These are phyloP conservation scores for Suhomyces kunorum DNA, from an alignment of 1,139 yeast species.

Conservation along the genomic window DNA sequence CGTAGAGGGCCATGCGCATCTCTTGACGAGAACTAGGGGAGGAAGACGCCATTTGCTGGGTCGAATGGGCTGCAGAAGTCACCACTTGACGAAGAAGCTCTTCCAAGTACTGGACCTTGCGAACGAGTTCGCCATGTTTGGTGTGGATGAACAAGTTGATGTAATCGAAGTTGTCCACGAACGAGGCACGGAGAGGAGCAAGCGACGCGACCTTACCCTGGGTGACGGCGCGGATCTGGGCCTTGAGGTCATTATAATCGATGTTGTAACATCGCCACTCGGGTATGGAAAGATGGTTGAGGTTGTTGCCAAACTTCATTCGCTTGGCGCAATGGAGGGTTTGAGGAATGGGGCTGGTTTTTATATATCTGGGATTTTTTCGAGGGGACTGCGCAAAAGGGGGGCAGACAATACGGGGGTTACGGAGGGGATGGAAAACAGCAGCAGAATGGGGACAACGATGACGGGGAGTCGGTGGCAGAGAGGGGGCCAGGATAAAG, in stretches of 20 bases:
- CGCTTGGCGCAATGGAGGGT: conserved; percentile 1
- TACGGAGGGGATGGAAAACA: background rate
- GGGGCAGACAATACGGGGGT: background rate
- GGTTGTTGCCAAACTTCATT: conserved; percentile 87
- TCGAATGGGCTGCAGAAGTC: background rate
- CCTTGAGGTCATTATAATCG: conserved; percentile 76
- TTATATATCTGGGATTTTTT: background rate
- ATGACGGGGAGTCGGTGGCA: no score
- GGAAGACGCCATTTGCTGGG: conserved; percentile 20
- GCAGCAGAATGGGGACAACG: background rate
- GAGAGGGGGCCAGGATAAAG: no score
- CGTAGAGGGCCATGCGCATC: conserved; percentile 6
- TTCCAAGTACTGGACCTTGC: conserved; percentile 31
- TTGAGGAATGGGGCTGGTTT: conserved; percentile 1
- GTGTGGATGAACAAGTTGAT: conserved; percentile 63
- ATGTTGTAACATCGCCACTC: conserved; percentile 86
- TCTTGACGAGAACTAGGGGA: conserved; percentile 7
- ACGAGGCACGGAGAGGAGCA: conserved; percentile 30
- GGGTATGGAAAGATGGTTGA: conserved; percentile 73
- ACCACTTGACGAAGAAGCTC: conserved; percentile 5
- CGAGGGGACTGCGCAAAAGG: background rate
- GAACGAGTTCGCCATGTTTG: conserved; percentile 61
- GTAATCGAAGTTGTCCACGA: conserved; percentile 52
- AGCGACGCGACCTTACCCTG: conserved; percentile 19
- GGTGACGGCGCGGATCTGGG: conserved; percentile 55